phyloP scores from a whole-genome alignment of 345 rosid genomes.

The Citrus cavaleriei region DNA sequence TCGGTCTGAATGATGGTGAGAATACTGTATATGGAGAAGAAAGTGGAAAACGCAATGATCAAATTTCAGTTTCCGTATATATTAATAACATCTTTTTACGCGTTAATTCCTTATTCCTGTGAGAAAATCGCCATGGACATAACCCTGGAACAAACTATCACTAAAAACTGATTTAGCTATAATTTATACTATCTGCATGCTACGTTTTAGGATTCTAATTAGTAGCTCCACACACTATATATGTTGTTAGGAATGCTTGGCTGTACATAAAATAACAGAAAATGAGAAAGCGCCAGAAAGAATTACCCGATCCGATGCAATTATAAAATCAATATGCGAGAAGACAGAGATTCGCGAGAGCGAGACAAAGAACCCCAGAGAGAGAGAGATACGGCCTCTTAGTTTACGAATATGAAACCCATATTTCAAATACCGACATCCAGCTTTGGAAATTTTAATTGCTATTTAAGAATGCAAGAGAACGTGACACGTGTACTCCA shows the following conservation, averaged over 20 bases:
- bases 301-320: constrained; percentile 10
- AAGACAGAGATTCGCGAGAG: not conserved
- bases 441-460: no score
- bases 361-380: not conserved
- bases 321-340: not conserved
- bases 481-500: constrained; percentile 23
- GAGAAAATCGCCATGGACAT: not conserved
- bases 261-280: not conserved
- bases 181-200: no score
- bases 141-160: not conserved
- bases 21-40: not conserved
- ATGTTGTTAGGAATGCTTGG: not conserved
- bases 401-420: no score
- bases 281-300: not conserved
- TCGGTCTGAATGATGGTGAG: not conserved
- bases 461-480: not conserved
- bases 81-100: not conserved
- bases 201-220: no score
- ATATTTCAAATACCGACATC: not conserved
- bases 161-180: no score
- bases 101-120: no score
- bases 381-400: not conserved
- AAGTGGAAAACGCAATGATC: not conserved
- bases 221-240: not conserved
- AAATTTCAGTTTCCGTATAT: not conserved